Evolutionary conservation across 768 basidiomycete genomes (phyloP).

Genomic region (Peribolospora baueri): DNA sequence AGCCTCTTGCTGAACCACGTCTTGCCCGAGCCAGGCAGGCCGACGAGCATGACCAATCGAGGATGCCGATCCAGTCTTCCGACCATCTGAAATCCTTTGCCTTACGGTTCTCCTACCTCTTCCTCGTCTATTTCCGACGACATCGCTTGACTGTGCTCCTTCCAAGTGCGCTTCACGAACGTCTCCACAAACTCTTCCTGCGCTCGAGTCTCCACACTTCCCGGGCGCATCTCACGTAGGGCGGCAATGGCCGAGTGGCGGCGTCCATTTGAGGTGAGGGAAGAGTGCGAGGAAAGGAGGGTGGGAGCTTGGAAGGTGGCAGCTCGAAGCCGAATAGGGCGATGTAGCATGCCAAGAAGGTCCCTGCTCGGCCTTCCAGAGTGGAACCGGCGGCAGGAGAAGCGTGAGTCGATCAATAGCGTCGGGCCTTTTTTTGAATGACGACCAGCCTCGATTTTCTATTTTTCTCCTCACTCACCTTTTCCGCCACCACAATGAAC

Average conservation of each 20-base stretch:
- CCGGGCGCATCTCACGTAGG: slow-evolving; percentile 31
- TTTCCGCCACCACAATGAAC: slow-evolving; percentile 42
- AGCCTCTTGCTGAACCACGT: slow-evolving; percentile 32
- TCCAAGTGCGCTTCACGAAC: slow-evolving; percentile 38
- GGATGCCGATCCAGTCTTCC: slow-evolving; percentile 18
- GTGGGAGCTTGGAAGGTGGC: no score
- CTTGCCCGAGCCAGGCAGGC: slow-evolving; percentile 39
- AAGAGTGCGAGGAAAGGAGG: no score
- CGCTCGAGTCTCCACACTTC: slow-evolving; percentile 32
- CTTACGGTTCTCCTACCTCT: no score
- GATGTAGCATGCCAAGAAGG: slow-evolving; percentile 36
- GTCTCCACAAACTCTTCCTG: slow-evolving; percentile 36
- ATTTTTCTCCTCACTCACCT: no score
- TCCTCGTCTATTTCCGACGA: slow-evolving; percentile 25
- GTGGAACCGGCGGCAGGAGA: no score
- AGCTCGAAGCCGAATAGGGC: slow-evolving; percentile 31
- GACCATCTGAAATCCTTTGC: no score
- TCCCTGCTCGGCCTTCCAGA: slow-evolving; percentile 40
- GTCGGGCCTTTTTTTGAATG: no score
- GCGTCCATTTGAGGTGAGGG: slow-evolving; percentile 30
- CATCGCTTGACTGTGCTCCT: slow-evolving; percentile 28
- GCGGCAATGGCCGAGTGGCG: slow-evolving; percentile 26
- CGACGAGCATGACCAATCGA: slow-evolving; percentile 34
- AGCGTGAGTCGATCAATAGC: no score
- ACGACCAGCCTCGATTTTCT: no score